A percentile compares a stretch with the other conserved stretches of the same genome.
Evolutionary conservation across 805 yeast species (phyloP).

Genomic region (Metschnikowia colocasiae): DNA sequence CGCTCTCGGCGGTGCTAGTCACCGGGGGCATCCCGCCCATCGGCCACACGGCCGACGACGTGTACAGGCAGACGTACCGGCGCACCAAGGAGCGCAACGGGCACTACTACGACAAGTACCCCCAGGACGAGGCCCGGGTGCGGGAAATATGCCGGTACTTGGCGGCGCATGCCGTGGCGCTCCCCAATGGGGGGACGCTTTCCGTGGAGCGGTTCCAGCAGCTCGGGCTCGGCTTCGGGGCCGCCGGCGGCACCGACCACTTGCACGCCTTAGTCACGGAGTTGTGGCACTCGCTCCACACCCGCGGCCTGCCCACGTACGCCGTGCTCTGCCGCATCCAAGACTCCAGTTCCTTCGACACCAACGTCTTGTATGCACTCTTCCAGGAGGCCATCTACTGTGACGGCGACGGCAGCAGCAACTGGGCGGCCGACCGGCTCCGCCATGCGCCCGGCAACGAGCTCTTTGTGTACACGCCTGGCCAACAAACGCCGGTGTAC

Average conservation of each 20-base stretch:
- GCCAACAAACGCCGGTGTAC: conserved; percentile 23
- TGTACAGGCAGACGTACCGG: conserved; percentile 45
- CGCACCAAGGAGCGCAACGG: conserved; percentile 46
- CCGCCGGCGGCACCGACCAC: conserved; percentile 45
- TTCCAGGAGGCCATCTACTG: conserved; percentile 59
- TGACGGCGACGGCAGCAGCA: conserved; percentile 34
- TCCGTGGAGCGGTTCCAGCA: conserved; percentile 52
- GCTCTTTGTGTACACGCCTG: conserved; percentile 22
- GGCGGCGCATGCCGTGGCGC: conserved; percentile 21
- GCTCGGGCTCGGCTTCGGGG: conserved; percentile 51
- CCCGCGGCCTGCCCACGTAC: conserved; percentile 37
- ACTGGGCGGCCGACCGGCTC: conserved; percentile 50
- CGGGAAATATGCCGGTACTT: conserved; percentile 35
- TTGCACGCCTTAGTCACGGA: conserved; percentile 44
- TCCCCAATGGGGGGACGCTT: conserved; percentile 52
- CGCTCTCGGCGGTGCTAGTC: conserved; percentile 42
- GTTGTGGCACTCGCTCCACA: conserved; percentile 36
- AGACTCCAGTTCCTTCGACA: conserved; percentile 42
- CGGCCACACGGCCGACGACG: conserved; percentile 41
- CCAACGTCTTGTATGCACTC: conserved; percentile 52
- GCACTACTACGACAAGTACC: conserved; percentile 47
- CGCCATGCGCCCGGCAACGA: conserved; percentile 25
- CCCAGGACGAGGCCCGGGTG: conserved; percentile 42
- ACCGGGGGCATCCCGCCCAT: conserved; percentile 63
- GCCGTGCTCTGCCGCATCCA: conserved; percentile 32